Evolutionary conservation across 495 filamentous ascomycete genomes (phyloP).

Genomic region (Trypethelium eluteriae): DNA sequence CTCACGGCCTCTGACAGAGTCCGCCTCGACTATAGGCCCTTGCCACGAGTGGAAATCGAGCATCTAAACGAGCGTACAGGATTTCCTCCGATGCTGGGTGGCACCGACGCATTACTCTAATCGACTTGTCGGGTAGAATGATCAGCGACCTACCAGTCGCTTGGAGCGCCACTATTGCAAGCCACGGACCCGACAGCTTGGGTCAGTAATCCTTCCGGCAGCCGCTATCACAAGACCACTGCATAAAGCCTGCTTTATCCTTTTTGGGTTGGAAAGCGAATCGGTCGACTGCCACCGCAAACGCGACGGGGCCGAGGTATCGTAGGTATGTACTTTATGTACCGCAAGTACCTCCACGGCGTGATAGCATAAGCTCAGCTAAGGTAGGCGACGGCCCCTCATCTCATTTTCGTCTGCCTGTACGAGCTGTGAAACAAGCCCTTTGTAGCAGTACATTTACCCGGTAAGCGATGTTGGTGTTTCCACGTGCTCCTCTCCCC

Average conservation of each 20-base stretch:
- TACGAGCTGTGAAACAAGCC: background rate
- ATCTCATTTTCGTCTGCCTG: background rate
- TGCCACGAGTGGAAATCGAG: background rate
- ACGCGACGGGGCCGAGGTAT: background rate
- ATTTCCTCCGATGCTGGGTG: background rate
- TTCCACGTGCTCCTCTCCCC: constrained; percentile 4
- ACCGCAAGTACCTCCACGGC: background rate
- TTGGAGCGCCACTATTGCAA: background rate
- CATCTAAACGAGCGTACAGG: background rate
- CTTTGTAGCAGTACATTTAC: constrained; percentile 10
- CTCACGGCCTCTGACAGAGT: background rate
- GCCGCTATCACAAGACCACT: constrained; percentile 2
- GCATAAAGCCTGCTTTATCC: background rate
- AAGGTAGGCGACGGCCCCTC: background rate
- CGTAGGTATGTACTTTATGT: background rate
- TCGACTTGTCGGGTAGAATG: background rate
- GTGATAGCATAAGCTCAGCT: background rate
- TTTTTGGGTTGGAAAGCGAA: background rate
- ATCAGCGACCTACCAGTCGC: background rate
- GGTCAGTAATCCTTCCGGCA: constrained; percentile 1
- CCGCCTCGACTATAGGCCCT: background rate
- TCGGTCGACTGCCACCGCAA: too few relatives aligned
- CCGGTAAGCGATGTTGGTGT: constrained; percentile 5
- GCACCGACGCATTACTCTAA: background rate
- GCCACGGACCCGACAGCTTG: constrained; percentile 8